Conservation (phyloP, 345 rosid genomes). For the Erodium maritimum region DNA sequence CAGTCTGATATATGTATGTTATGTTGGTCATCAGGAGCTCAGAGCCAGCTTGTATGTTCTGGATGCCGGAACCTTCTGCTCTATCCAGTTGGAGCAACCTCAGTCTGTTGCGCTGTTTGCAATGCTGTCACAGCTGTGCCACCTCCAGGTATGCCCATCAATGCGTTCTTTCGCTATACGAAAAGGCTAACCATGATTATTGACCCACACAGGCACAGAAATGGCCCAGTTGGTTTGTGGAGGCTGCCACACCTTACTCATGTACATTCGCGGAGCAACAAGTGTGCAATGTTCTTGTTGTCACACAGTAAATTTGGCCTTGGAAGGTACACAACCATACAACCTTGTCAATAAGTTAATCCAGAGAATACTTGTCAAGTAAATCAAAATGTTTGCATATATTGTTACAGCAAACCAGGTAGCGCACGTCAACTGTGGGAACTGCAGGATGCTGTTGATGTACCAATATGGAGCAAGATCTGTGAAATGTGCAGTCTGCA, state of each 20-base stretch:
- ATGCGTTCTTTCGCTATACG: background rate
- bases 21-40: slow-evolving; percentile 31
- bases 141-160: slow-evolving; percentile 51
- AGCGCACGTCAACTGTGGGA: slow-evolving; percentile 91
- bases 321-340: slow-evolving; percentile 42
- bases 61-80: slow-evolving; percentile 88
- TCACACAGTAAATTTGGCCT: slow-evolving; percentile 84
- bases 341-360: background rate
- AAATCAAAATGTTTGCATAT: background rate
- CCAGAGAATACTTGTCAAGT: background rate
- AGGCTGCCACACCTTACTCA: slow-evolving; percentile 90
- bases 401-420: slow-evolving; percentile 71
- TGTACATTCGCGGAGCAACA: slow-evolving; percentile 97
- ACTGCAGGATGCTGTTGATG: slow-evolving; percentile 90
- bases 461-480: slow-evolving; percentile 90
- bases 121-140: slow-evolving; percentile 96
- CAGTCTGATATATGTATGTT: background rate
- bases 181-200: background rate
- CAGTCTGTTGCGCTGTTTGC: slow-evolving; percentile 98
- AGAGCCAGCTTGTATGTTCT: slow-evolving; percentile 92
- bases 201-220: slow-evolving; percentile 64
- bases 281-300: slow-evolving; percentile 98
- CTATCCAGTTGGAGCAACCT: slow-evolving; percentile 87
- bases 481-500: slow-evolving; percentile 95
- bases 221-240: slow-evolving; percentile 98